These are phyloP conservation scores for Arabis hirsuta DNA, from an alignment of 345 rosid genomes.

Conservation along the genomic window DNA sequence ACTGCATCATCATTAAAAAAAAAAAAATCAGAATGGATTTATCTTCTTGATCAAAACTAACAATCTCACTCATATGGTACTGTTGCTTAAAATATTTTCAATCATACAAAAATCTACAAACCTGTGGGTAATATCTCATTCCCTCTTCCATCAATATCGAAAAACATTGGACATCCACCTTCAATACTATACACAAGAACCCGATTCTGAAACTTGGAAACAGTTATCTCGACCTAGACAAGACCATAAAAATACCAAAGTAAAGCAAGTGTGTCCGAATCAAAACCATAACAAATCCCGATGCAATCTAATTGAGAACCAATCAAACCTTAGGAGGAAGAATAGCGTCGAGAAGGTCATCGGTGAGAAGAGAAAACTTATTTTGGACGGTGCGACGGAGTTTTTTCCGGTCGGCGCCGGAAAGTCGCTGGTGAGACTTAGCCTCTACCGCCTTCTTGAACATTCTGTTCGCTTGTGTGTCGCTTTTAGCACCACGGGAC, in stretches of 20 bases:
- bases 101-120: conserved; percentile 35
- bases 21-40: background rate
- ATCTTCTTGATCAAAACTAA: conserved; percentile 1
- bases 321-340: conserved; percentile 76
- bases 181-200: conserved; percentile 74
- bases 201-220: conserved; percentile 83
- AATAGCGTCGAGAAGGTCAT: conserved; percentile 67
- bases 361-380: conserved; percentile 69
- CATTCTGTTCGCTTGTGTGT: conserved; percentile 48
- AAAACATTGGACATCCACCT: conserved; percentile 85
- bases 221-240: conserved; percentile 75
- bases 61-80: background rate
- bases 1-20: conserved; percentile 52
- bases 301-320: conserved; percentile 27
- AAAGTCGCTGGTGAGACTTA: conserved; percentile 87
- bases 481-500: conserved; percentile 14
- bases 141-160: conserved; percentile 91
- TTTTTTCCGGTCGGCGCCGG: conserved; percentile 95
- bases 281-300: conserved; percentile 5
- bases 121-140: conserved; percentile 89
- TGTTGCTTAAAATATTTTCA: background rate
- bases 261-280: conserved; percentile 9
- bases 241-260: conserved; percentile 7
- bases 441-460: conserved; percentile 95
- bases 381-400: conserved; percentile 71